Base-by-base conservation (phyloP, 148 eudicot species). In the Simmondsia chinensis region DNA sequence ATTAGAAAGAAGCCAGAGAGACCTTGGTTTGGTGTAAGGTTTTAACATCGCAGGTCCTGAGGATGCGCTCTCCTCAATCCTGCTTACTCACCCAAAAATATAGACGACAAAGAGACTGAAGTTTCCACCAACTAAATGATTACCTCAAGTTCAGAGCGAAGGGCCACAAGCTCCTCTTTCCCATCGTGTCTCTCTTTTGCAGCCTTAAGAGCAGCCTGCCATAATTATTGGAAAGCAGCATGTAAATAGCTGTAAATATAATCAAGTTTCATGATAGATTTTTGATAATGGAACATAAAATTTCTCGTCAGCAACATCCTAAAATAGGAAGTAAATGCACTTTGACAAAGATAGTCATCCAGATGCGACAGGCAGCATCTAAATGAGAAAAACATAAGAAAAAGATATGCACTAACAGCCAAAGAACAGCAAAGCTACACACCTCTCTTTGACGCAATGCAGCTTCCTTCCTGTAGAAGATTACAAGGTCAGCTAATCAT, bases 361-460 rank as follows among this genome's bases (percentile, higher is more conserved):
- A 10, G 17, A 52, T 27, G 28, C 4, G 28, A 27, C n/a, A 13
- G 16, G 17, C 26, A 11, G 34, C 52, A 18, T 12, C 43, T 16
- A 32, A 23, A 23, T 20, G 7, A 55, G 32, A 27, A 26, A n/a
- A 2, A 16, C 8, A 39, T 43, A 35, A 46, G 1, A 4, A 20
- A 48, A 20, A 26, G 22, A 29, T 20, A 3, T 17, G 31, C 28
- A 37, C n/a, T n/a, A n/a, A n/a, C n/a, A n/a, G n/a, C n/a, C n/a
- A n/a, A n/a, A n/a, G 19, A 17, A 49, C n/a, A 48, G 29, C 26
- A n/a, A 19, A 13, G 13, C 46, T 32, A 59, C 68, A 59, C 58
- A 91, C 99, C 94, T 93, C 99, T 70, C 96, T 70, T 75, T 83
- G 86, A 17, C 94, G 89, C 50, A 93, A 53, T 53, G 94, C 96